phyloP scores from a whole-genome alignment of 805 yeast genomes.

The Saccharomycopsis sp. region DNA sequence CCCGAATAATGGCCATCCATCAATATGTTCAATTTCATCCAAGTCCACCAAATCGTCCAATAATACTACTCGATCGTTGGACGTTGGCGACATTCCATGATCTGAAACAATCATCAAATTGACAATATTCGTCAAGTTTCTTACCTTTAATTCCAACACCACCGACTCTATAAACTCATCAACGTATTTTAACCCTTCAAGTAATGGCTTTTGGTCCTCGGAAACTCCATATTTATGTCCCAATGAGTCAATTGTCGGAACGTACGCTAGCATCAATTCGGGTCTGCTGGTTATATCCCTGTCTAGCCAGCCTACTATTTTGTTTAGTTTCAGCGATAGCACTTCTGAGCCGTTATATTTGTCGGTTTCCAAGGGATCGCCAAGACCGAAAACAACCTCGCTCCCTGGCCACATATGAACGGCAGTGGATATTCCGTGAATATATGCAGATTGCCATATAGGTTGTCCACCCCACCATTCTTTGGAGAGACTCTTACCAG shows the following conservation, averaged over 20 bases:
- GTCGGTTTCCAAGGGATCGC: slow-evolving; percentile 50
- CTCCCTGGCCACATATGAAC: slow-evolving; percentile 98
- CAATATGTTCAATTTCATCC: slow-evolving; percentile 49
- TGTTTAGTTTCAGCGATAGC: slow-evolving; percentile 47
- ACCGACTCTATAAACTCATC: slow-evolving; percentile 56
- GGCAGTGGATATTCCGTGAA: slow-evolving; percentile 56
- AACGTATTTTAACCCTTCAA: slow-evolving; percentile 50
- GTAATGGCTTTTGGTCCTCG: slow-evolving; percentile 43
- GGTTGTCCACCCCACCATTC: slow-evolving; percentile 91
- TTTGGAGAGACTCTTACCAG: slow-evolving; percentile 42
- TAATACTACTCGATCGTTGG: slow-evolving; percentile 57
- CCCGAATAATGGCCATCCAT: slow-evolving; percentile 86
- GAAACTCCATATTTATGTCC: slow-evolving; percentile 70
- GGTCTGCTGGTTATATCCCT: slow-evolving; percentile 50
- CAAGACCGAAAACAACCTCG: slow-evolving; percentile 52
- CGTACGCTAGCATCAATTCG: slow-evolving; percentile 67
- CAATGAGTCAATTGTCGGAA: slow-evolving; percentile 72
- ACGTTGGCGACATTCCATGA: slow-evolving; percentile 91
- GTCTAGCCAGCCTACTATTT: slow-evolving; percentile 66
- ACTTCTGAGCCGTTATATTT: slow-evolving; percentile 58
- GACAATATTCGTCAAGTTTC: slow-evolving; percentile 59
- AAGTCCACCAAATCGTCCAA: slow-evolving; percentile 65
- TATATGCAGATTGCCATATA: slow-evolving; percentile 70
- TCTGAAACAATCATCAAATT: slow-evolving; percentile 79
- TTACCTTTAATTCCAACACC: slow-evolving; percentile 37